phyloP scores from a whole-genome alignment of 805 yeast species.

The Lachancea waltii region DNA sequence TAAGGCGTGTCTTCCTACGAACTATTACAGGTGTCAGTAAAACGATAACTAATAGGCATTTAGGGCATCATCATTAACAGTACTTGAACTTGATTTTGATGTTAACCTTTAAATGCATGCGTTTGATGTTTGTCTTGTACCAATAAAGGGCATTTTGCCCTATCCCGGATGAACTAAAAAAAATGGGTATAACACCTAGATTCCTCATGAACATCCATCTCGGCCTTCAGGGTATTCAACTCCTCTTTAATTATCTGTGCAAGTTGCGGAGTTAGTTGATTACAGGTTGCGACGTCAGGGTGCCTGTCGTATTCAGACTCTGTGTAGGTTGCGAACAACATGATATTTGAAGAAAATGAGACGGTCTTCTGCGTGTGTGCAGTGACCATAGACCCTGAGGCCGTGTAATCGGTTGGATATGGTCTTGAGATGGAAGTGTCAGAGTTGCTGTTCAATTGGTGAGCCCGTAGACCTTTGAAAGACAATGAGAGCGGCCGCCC shows the following conservation, averaged over 20 bases:
- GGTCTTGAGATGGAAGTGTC: constrained; percentile 2
- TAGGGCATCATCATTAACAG: not conserved
- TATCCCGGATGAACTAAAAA: constrained; percentile 49
- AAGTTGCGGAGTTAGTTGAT: constrained; percentile 76
- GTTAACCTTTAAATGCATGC: too few relatives aligned
- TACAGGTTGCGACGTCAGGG: constrained; percentile 90
- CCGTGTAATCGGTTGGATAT: constrained; percentile 2
- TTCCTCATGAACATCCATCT: constrained; percentile 77
- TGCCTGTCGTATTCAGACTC: constrained; percentile 84
- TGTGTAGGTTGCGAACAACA: constrained; percentile 78
- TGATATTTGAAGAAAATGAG: constrained; percentile 71
- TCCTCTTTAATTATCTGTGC: constrained; percentile 86
- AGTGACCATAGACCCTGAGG: not conserved
- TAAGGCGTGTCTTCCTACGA: constrained; percentile 4
- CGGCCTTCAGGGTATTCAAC: constrained; percentile 67
- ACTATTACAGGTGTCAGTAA: not conserved
- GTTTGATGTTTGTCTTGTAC: too few relatives aligned
- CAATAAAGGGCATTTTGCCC: too few relatives aligned
- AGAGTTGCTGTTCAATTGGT: constrained; percentile 38
- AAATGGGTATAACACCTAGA: constrained; percentile 82
- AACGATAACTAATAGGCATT: not conserved
- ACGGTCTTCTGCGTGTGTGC: constrained; percentile 29
- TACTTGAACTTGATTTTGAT: too few relatives aligned
- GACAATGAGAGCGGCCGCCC: constrained; percentile 42
- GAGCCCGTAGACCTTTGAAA: constrained; percentile 56